Evolutionary conservation across 495 filamentous ascomycete genomes (phyloP).

Genomic region (Aspergillus saccharolyticus): DNA sequence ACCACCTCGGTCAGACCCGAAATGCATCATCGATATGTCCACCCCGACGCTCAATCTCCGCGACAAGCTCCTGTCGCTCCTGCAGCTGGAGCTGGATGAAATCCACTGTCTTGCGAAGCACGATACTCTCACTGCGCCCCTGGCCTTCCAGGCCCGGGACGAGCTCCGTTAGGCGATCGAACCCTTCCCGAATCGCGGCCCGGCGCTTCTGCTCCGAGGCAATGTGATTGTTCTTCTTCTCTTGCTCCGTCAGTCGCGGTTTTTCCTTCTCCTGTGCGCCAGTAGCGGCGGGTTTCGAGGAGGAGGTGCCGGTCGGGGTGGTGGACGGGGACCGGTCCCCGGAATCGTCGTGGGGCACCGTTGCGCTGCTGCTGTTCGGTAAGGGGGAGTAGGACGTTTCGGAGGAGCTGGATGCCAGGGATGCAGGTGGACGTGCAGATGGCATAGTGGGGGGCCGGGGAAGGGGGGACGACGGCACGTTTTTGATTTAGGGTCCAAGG

Average conservation of each 20-base stretch:
- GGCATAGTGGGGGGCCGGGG: conserved; percentile 15
- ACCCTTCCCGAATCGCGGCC: conserved; percentile 78
- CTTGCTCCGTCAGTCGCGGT: conserved; percentile 74
- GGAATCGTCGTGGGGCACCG: conserved; percentile 28
- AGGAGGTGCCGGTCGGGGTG: conserved; percentile 52
- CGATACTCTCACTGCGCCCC: conserved; percentile 77
- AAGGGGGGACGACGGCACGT: neutral
- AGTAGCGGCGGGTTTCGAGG: conserved; percentile 44
- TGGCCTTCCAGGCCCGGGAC: conserved; percentile 81
- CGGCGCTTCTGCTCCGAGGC: conserved; percentile 86
- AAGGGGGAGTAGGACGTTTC: conserved; percentile 23
- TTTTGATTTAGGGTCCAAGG: neutral
- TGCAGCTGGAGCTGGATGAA: conserved; percentile 63
- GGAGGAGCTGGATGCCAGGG: conserved; percentile 21
- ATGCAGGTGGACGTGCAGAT: conserved; percentile 19
- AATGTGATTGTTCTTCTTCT: conserved; percentile 92
- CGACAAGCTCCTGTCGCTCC: conserved; percentile 57
- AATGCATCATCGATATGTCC: conserved; percentile 49
- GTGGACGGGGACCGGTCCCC: conserved; percentile 40
- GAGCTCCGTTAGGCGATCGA: conserved; percentile 74
- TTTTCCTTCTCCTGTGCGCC: conserved; percentile 51
- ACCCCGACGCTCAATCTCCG: conserved; percentile 56
- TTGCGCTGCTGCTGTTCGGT: conserved; percentile 11
- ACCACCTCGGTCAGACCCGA: conserved; percentile 26
- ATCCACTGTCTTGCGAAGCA: conserved; percentile 70